Conservation (phyloP, 2,329 filamentous ascomycete genomes). For the Fusarium armeniacum region DNA sequence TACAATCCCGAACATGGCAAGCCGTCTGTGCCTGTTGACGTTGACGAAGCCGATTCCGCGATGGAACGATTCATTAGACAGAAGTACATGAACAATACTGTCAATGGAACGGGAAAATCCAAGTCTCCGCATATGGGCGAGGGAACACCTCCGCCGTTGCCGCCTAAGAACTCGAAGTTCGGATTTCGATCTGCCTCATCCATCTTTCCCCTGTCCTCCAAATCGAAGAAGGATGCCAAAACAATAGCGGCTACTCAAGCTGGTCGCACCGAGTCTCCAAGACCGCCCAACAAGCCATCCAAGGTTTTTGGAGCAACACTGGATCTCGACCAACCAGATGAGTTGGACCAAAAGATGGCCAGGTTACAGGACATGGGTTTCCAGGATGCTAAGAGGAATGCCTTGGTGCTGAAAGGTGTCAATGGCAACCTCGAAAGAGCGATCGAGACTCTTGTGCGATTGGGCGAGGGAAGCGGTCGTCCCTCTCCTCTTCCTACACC, state of each 20-base stretch:
- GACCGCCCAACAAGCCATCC: constrained; percentile 73
- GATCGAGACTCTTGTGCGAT: constrained; percentile 84
- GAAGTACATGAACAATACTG: constrained; percentile 81
- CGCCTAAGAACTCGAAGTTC: constrained; percentile 74
- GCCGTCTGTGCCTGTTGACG: constrained; percentile 87
- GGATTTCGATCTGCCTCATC: constrained; percentile 73
- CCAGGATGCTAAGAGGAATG: constrained; percentile 83
- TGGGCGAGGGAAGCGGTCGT: constrained; percentile 77
- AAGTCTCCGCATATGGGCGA: constrained; percentile 63
- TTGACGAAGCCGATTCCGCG: constrained; percentile 90
- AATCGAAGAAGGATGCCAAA: constrained; percentile 68
- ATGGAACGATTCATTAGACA: constrained; percentile 96
- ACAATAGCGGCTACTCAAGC: constrained; percentile 48
- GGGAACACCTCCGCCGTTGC: constrained; percentile 70
- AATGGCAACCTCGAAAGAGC: constrained; percentile 88
- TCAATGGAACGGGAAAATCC: constrained; percentile 57
- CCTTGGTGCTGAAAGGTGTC: constrained; percentile 83
- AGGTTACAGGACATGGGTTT: constrained; percentile 94
- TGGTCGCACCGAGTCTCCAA: constrained; percentile 55
- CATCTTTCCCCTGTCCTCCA: constrained; percentile 74
- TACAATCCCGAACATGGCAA: constrained; percentile 90
- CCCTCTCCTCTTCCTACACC: constrained; percentile 54
- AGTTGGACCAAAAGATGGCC: constrained; percentile 81
- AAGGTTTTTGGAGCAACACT: constrained; percentile 78
- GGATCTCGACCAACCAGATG: constrained; percentile 65